Evolutionary conservation across 2,329 filamentous ascomycete genomes (phyloP).

Genomic region (Leptographium procerum): DNA sequence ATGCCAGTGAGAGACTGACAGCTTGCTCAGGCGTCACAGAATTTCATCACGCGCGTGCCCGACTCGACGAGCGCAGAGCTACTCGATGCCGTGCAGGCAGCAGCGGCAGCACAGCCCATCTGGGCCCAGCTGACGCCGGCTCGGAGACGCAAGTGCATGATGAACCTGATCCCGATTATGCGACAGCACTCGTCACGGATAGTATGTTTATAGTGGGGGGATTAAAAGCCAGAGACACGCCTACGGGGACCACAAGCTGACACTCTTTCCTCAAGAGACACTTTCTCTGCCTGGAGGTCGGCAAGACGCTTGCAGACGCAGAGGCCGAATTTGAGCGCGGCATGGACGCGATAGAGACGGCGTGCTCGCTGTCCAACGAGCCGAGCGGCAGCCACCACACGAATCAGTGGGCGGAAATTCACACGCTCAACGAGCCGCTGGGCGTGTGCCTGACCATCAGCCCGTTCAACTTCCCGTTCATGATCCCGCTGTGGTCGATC

Average conservation of each 20-base stretch:
- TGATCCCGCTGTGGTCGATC: slow-evolving; percentile 87
- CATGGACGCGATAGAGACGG: slow-evolving; percentile 73
- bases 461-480: slow-evolving; percentile 65
- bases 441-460: not conserved
- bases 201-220: slow-evolving; percentile 47
- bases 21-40: slow-evolving; percentile 53
- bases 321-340: slow-evolving; percentile 71
- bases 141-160: slow-evolving; percentile 71
- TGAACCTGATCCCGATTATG: slow-evolving; percentile 69
- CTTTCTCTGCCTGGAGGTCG: slow-evolving; percentile 76
- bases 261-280: too few species aligned
- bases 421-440: slow-evolving; percentile 68
- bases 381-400: slow-evolving; percentile 65
- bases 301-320: slow-evolving; percentile 77
- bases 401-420: slow-evolving; percentile 79
- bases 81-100: slow-evolving; percentile 63
- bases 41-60: slow-evolving; percentile 72
- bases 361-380: slow-evolving; percentile 68
- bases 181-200: slow-evolving; percentile 75
- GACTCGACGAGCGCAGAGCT: slow-evolving; percentile 70
- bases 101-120: slow-evolving; percentile 59
- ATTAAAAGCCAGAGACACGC: not conserved
- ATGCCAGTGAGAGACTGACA: not conserved
- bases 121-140: slow-evolving; percentile 65
- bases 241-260: not conserved